Evolutionary conservation across 1,284 basidiomycete genomes (phyloP), one percentile per base, ranked within the genome.

Genomic region (Ceratobasidium sp.): DNA sequence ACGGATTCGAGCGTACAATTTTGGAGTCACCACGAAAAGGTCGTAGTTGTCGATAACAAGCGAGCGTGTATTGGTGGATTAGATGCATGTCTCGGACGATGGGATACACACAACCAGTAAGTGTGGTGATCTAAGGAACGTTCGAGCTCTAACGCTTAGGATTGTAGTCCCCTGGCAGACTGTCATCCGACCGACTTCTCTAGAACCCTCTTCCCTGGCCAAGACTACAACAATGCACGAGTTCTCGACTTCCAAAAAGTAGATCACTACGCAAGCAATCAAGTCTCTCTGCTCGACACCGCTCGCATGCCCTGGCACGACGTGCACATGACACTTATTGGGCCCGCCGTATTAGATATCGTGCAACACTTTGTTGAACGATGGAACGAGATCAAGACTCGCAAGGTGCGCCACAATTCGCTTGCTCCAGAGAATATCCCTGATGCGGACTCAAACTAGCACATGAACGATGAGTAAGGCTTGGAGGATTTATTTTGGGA

Each of bases 81-180:
- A 22, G 96, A 98, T 81, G 87, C 97, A 22, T 98, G 96, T 84
- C 97, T 96, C 79, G 97, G 97, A 6, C 91, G 97, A 44, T 99
- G 96, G 96, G 97, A 98, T 82, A 95, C 92, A 0, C 89, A 92
- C 78, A 91, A 84, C 50, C 93, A 95, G 76, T 79, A 77, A 27
- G 79, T 72, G 17, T 8, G 15, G 15, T 33, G n/a, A 27, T n/a
- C 33, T 71, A 24, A 15, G 8, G 31, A 47, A 4, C 22, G 1
- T 71, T 33, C 60, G 66, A 45, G 2, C n/a, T 19, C 44, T 71
- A 53, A 65, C 54, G 11, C 9, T 63, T 56, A 27, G 75, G 24
- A 29, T 11, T 36, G 29, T 74, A 86, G 80, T 80, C 94, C 95
- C 1, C 87, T 97, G 47, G 92, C 96, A 3, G 96, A 98, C 80